Evolutionary conservation across 1,284 basidiomycete genomes (phyloP).

Genomic region (Thecaphora frezii): DNA sequence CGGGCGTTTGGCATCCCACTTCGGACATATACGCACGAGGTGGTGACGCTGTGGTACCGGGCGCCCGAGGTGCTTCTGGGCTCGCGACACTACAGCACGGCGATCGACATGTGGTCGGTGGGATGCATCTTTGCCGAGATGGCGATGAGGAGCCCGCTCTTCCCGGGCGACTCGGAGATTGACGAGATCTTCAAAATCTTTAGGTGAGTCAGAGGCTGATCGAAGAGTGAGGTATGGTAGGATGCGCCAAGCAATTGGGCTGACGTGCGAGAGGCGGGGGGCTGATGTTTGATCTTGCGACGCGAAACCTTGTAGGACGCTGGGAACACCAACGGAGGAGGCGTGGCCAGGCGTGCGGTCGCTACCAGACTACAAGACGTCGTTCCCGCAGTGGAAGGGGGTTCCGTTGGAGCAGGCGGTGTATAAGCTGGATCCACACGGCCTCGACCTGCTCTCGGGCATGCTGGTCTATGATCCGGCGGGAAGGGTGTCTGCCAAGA

Average conservation of each 20-base stretch:
- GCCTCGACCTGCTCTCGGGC: conserved; percentile 63
- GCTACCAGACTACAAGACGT: conserved; percentile 92
- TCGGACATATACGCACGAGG: conserved; percentile 97
- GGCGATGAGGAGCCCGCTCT: conserved; percentile 86
- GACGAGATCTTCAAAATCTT: conserved; percentile 99
- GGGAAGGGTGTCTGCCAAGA: conserved; percentile 69
- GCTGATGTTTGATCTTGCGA: too few relatives aligned
- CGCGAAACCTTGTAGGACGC: conserved; percentile 13
- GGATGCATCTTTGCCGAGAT: conserved; percentile 89
- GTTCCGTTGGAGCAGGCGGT: conserved; percentile 65
- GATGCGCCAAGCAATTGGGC: background rate
- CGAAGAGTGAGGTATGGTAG: background rate
- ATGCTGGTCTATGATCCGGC: conserved; percentile 90
- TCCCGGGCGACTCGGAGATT: conserved; percentile 98
- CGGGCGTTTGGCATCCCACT: conserved; percentile 96
- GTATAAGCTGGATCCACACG: conserved; percentile 37
- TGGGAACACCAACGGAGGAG: conserved; percentile 88
- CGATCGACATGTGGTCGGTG: conserved; percentile 98
- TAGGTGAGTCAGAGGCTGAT: conserved; percentile 45
- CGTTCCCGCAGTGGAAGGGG: conserved; percentile 91
- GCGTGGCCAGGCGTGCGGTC: conserved; percentile 86
- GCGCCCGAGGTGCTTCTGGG: conserved; percentile 95
- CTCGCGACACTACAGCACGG: conserved; percentile 88
- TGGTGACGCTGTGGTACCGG: conserved; percentile 95
- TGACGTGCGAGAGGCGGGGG: too few relatives aligned